phyloP scores from a whole-genome alignment of 768 basidiomycete genomes.

The Tephrocybe rancida region DNA sequence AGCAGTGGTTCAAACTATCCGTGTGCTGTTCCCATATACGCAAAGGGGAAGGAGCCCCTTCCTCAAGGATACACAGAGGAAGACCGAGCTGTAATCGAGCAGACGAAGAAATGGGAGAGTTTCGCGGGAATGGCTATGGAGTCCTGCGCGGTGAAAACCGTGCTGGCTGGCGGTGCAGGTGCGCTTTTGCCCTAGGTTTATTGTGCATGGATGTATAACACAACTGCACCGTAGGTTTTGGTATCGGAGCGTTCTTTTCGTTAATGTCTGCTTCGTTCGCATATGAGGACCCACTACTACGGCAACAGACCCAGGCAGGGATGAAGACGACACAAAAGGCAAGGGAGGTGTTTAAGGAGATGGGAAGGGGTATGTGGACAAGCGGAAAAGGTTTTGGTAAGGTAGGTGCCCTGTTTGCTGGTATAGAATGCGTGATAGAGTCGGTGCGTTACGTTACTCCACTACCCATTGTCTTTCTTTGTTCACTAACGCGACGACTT shows the following conservation, averaged over 20 bases:
- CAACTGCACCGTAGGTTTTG: conserved; percentile 64
- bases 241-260: conserved; percentile 92
- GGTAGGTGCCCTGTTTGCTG: conserved; percentile 93
- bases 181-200: conserved; percentile 26
- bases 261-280: conserved; percentile 95
- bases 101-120: conserved; percentile 78
- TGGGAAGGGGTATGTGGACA: conserved; percentile 91
- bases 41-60: conserved; percentile 85
- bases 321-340: conserved; percentile 78
- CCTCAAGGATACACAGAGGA: conserved; percentile 84
- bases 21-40: conserved; percentile 72
- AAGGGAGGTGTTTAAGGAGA: conserved; percentile 85
- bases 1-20: conserved; percentile 27
- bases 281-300: conserved; percentile 90
- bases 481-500: neutral
- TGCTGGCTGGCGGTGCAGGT: conserved; percentile 84
- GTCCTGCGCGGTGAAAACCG: conserved; percentile 84
- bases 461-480: neutral
- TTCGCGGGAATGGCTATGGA: conserved; percentile 77
- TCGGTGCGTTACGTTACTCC: conserved; percentile 58
- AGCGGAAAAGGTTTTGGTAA: conserved; percentile 93
- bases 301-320: conserved; percentile 57
- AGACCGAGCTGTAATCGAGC: conserved; percentile 65
- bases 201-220: neutral
- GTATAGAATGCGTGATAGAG: conserved; percentile 94